Evolutionary conservation across 2,329 filamentous ascomycete species (phyloP), one percentile per base, ranked within the genome.

Genomic region (Diaporthe ampelina): DNA sequence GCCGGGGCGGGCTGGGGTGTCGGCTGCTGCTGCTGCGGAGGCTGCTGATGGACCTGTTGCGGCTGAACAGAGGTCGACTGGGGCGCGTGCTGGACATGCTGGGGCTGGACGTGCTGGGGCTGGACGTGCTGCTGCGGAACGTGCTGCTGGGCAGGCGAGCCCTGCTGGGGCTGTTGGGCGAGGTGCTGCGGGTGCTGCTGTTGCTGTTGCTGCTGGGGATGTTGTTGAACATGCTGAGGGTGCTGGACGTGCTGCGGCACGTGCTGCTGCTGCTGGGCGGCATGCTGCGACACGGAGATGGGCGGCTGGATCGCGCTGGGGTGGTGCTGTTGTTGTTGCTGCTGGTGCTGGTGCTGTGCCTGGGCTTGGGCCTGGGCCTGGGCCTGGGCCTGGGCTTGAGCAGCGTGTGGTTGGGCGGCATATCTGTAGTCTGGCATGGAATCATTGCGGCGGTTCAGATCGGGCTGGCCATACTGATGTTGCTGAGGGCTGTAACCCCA

Each of bases 391-490:
- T 74, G 58, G 17, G 40, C 70, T 35, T 72, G 65, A n/a, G 71
- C 73, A 21, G 72, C 68, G 57, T 76, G 74, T 50, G 75, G 45
- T 52, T 68, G 72, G 29, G 76, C 72, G 35, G 68, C 70, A 65
- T 79, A 79, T 24, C 78, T 76, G 57, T 79, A 80, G 52, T 79
- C 79, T 5, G 3, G 29, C 72, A 80, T 78, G 54, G 78, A 76
- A 2, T 80, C 79, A 73, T 78, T 79, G 35, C 80, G 80, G 45
- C 80, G 78, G 7, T 61, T 83, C 87, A 90, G 86, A 76, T 89
- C 87, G 78, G 84, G 77, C 58, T 79, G 81, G 81, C 86, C 87
- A 78, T 89, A 89, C 72, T 85, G 81, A 79, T 90, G 87, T 76
- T 1, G 40, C 40, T 82, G 79, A 50, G 83, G 76, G 79, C 86